A percentile compares a stretch with the other conserved stretches of the same genome.
phyloP scores from a whole-genome alignment of 768 basidiomycete species.

The Suillus weaverae region DNA sequence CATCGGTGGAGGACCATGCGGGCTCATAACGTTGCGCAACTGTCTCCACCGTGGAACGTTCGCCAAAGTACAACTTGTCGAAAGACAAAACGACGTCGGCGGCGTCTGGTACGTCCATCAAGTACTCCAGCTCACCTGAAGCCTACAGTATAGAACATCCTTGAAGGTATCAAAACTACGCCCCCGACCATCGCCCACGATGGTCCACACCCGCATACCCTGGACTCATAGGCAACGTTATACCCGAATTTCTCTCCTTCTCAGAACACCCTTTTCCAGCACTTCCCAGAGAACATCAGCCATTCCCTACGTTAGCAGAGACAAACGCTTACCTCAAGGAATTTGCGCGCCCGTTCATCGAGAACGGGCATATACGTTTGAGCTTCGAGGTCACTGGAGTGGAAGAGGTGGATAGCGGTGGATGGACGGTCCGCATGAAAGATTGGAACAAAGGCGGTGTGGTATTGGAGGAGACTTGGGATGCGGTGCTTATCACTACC shows the following conservation, averaged over 20 bases:
- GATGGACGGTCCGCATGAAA: constrained; percentile 42
- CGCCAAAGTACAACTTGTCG: constrained; percentile 44
- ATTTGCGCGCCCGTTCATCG: constrained; percentile 27
- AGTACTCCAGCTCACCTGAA: background rate
- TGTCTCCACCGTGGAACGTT: constrained; percentile 42
- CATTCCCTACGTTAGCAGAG: constrained; percentile 30
- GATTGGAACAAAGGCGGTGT: constrained; percentile 35
- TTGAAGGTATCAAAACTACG: background rate
- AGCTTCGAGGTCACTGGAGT: constrained; percentile 41
- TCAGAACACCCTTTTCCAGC: constrained; percentile 31
- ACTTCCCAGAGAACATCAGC: constrained; percentile 23
- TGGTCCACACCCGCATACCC: constrained; percentile 53
- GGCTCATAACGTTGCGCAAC: constrained; percentile 51
- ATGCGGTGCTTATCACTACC: constrained; percentile 47
- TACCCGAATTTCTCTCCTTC: constrained; percentile 40
- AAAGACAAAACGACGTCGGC: constrained; percentile 47
- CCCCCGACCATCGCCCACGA: constrained; percentile 4
- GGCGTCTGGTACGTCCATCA: constrained; percentile 45
- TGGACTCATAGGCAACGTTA: constrained; percentile 49
- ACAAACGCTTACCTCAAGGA: constrained; percentile 28
- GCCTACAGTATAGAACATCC: background rate
- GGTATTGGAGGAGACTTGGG: constrained; percentile 42
- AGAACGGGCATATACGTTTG: constrained; percentile 37
- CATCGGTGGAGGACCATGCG: constrained; percentile 40
- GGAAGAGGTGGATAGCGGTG: constrained; percentile 34